These are phyloP conservation scores for Kodamaea jinghongensis DNA, from an alignment of 805 yeast species.

Conservation along the genomic window DNA sequence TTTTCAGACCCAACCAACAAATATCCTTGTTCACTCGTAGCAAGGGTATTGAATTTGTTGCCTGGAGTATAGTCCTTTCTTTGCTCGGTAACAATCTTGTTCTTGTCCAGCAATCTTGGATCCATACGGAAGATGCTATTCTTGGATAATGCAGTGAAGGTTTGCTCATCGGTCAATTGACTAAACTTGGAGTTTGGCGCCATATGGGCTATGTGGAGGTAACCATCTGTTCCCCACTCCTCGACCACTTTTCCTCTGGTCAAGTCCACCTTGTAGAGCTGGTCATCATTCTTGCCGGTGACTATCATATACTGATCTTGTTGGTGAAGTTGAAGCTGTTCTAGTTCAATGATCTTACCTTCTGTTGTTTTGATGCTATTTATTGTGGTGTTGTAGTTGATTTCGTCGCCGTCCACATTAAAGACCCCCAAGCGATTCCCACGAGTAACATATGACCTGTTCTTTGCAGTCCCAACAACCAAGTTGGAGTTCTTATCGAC, in stretches of 20 bases:
- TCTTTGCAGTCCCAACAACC: slow-evolving; percentile 66
- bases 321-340: slow-evolving; percentile 71
- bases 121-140: slow-evolving; percentile 73
- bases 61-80: slow-evolving; percentile 48
- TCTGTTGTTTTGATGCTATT: slow-evolving; percentile 48
- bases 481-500: slow-evolving; percentile 57
- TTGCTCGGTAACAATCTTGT: slow-evolving; percentile 56
- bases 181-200: slow-evolving; percentile 74
- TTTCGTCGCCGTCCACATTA: slow-evolving; percentile 49
- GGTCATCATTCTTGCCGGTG: slow-evolving; percentile 49
- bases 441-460: slow-evolving; percentile 75
- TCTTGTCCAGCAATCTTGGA: slow-evolving; percentile 57
- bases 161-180: slow-evolving; percentile 70
- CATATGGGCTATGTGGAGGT: slow-evolving; percentile 51
- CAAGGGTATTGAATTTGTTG: slow-evolving; percentile 52
- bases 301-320: slow-evolving; percentile 69
- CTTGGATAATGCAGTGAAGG: slow-evolving; percentile 65
- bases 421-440: slow-evolving; percentile 82
- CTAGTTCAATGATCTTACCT: slow-evolving; percentile 53
- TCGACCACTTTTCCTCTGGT: slow-evolving; percentile 81
- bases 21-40: slow-evolving; percentile 72
- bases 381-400: slow-evolving; percentile 69
- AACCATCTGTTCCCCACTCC: slow-evolving; percentile 65
- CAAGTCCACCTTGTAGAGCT: slow-evolving; percentile 72
- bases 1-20: slow-evolving; percentile 72